Conservation (phyloP, 2,329 filamentous ascomycete genomes). For the Davidsoniella australis region DNA sequence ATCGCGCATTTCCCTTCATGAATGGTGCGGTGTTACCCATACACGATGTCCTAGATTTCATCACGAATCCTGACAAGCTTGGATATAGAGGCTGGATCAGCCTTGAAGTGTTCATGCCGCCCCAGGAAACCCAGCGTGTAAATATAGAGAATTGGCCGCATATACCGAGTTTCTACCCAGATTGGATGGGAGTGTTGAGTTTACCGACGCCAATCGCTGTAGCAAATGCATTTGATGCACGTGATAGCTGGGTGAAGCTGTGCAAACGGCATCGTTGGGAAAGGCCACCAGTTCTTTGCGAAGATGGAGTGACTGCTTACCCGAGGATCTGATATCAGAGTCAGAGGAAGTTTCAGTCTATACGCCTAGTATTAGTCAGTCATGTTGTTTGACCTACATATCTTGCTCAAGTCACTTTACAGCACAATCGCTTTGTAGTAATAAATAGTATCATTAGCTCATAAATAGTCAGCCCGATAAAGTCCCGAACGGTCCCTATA, state of each 20-base stretch:
- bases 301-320: not conserved
- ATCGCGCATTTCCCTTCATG: constrained; percentile 13
- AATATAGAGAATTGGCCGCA: too few species aligned
- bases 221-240: constrained; percentile 11
- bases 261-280: constrained; percentile 13
- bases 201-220: constrained; percentile 7
- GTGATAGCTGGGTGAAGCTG: constrained; percentile 13
- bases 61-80: constrained; percentile 7
- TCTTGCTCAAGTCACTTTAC: too few species aligned
- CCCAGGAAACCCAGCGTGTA: too few species aligned
- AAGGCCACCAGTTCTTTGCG: too few species aligned
- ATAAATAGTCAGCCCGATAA: too few species aligned
- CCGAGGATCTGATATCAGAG: not conserved
- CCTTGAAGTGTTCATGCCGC: constrained; percentile 14
- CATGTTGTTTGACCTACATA: too few species aligned
- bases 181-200: constrained; percentile 3
- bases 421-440: too few species aligned
- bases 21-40: too few species aligned
- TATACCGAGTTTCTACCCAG: not conserved
- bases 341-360: not conserved
- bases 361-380: not conserved
- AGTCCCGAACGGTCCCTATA: too few species aligned
- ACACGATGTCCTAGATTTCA: constrained; percentile 14
- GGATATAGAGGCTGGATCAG: constrained; percentile 14
- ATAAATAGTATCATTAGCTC: too few species aligned